phyloP scores from a whole-genome alignment of 73 alveolate species.

The Stentor roeselii region DNA sequence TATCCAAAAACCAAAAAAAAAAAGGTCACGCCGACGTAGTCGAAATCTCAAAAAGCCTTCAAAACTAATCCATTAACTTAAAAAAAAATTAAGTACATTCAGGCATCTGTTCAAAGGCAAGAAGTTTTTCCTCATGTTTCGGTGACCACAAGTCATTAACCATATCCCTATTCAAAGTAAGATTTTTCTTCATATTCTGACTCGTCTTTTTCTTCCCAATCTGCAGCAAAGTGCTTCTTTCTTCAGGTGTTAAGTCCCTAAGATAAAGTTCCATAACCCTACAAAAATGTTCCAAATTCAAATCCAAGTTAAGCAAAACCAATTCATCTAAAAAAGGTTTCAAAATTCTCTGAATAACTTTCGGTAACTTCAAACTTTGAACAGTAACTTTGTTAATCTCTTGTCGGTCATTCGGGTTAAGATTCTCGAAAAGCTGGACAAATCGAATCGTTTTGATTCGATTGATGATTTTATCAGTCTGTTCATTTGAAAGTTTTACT shows the following conservation, averaged over 20 bases:
- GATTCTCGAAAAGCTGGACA: not conserved
- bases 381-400: not conserved
- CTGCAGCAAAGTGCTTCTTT: not conserved
- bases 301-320: not conserved
- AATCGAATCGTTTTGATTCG: not conserved
- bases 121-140: not conserved
- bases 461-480: not conserved
- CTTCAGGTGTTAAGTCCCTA: not conserved
- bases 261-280: not conserved
- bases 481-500: conserved; percentile 8
- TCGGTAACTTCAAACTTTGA: not conserved
- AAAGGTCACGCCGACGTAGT: too few relatives aligned
- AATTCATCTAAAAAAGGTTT: not conserved
- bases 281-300: not conserved
- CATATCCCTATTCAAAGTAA: not conserved
- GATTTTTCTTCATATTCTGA: not conserved
- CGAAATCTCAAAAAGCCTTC: too few relatives aligned
- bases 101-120: not conserved
- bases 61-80: too few relatives aligned
- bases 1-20: too few relatives aligned
- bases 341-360: too few relatives aligned
- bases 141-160: conserved; percentile 11
- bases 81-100: not conserved
- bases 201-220: not conserved
- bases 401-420: not conserved